Percentiles rank a stretch among this genome's conserved stretches.
These are phyloP conservation scores for Ophidiomyces ophidiicola DNA, from an alignment of 2,329 filamentous ascomycete species.

Conservation along the genomic window DNA sequence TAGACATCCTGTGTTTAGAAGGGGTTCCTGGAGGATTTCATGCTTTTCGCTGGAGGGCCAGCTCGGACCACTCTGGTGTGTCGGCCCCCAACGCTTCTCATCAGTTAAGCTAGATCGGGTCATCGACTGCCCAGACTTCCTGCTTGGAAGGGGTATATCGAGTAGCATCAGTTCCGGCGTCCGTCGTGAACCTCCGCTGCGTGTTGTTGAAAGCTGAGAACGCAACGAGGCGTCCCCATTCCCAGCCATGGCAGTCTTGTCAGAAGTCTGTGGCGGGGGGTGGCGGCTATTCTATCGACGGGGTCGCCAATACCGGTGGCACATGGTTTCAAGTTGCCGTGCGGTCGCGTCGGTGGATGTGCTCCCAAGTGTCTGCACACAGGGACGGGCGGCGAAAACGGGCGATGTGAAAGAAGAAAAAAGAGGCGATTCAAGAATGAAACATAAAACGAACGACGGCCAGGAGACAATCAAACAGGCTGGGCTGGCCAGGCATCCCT, in stretches of 20 bases:
- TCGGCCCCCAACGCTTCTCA: conserved; percentile 8
- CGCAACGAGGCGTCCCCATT: conserved; percentile 11
- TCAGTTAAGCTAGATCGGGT: conserved; percentile 12
- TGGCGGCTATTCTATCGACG: conserved; percentile 8
- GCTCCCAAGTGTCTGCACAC: neutral
- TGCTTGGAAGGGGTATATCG: conserved; percentile 12
- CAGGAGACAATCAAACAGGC: too few species aligned
- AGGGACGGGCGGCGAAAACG: neutral
- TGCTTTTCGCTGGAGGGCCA: neutral
- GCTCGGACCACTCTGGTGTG: neutral
- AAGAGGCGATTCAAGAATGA: neutral
- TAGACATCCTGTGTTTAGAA: neutral
- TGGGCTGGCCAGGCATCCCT: neutral
- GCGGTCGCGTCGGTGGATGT: neutral
- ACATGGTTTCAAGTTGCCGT: conserved; percentile 9
- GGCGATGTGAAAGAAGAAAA: neutral
- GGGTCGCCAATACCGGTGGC: conserved; percentile 11
- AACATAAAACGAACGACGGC: conserved; percentile 7
- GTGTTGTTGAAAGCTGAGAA: conserved; percentile 9
- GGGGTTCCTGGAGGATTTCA: neutral
- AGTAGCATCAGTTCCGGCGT: conserved; percentile 12
- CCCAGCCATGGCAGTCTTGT: conserved; percentile 9
- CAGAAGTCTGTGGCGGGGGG: neutral
- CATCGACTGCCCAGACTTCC: conserved; percentile 15
- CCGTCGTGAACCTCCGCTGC: conserved; percentile 8